These are phyloP conservation scores for Rhodomyrtus psidioides DNA, from an alignment of 441 rosid genomes.

Conservation along the genomic window DNA sequence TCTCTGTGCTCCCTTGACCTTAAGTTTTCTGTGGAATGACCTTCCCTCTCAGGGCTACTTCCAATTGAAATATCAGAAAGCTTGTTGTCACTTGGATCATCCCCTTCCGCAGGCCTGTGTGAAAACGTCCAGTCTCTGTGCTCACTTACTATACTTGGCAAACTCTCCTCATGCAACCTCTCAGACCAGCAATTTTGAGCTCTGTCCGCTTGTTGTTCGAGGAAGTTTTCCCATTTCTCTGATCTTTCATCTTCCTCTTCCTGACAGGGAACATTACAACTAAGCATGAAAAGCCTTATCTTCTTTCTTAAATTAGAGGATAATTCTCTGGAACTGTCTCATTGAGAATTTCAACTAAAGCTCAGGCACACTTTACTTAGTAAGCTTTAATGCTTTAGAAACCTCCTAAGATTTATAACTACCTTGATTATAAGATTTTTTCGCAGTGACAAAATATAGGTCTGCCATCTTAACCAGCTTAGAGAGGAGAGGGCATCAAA, in stretches of 20 bases:
- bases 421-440: not conserved
- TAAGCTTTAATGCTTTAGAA: not conserved
- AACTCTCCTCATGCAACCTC: slow-evolving; percentile 5
- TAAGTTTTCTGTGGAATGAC: slow-evolving; percentile 23
- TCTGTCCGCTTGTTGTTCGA: slow-evolving; percentile 25
- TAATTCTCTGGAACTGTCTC: not conserved
- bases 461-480: not conserved
- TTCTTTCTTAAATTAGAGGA: not conserved
- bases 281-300: not conserved
- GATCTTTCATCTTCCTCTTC: slow-evolving; percentile 65
- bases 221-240: slow-evolving; percentile 43
- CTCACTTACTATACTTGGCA: not conserved
- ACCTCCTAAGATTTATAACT: not conserved
- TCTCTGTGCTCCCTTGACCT: not conserved
- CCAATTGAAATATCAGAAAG: slow-evolving; percentile 24
- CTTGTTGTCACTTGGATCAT: slow-evolving; percentile 23
- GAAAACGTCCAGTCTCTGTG: slow-evolving; percentile 15
- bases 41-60: slow-evolving; percentile 6
- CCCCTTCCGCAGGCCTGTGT: slow-evolving; percentile 19
- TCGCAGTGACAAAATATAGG: not conserved
- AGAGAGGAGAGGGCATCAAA: not conserved
- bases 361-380: not conserved
- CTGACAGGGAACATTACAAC: slow-evolving; percentile 17
- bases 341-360: not conserved
- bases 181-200: slow-evolving; percentile 16